phyloP scores from a whole-genome alignment of 345 rosid species.

The Pseudoturritis turrita region DNA sequence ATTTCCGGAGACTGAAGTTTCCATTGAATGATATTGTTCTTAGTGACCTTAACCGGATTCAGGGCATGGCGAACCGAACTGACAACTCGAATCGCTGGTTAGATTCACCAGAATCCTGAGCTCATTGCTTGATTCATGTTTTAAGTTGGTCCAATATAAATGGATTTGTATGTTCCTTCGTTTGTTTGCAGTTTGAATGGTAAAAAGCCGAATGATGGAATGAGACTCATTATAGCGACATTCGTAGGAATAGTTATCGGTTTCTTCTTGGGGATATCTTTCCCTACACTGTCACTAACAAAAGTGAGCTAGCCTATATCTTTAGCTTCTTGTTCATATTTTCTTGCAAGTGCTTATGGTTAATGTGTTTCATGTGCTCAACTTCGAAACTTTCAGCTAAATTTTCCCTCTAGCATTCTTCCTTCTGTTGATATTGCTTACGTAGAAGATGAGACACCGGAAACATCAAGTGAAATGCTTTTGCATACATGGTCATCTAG shows the following conservation, averaged over 20 bases:
- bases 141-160: neutral
- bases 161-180: neutral
- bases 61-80: slow-evolving; percentile 31
- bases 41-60: slow-evolving; percentile 13
- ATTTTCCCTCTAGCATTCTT: slow-evolving; percentile 52
- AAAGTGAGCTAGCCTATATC: slow-evolving; percentile 27
- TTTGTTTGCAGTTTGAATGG: slow-evolving; percentile 46
- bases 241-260: slow-evolving; percentile 71
- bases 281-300: slow-evolving; percentile 68
- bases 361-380: slow-evolving; percentile 2
- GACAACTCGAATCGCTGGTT: slow-evolving; percentile 29
- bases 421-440: slow-evolving; percentile 58
- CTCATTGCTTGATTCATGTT: neutral
- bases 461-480: slow-evolving; percentile 64
- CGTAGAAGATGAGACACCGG: slow-evolving; percentile 66
- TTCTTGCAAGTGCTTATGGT: slow-evolving; percentile 9
- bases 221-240: slow-evolving; percentile 63
- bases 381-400: slow-evolving; percentile 44
- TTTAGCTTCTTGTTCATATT: slow-evolving; percentile 1
- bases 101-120: neutral
- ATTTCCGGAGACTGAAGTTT: slow-evolving; percentile 1
- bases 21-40: slow-evolving; percentile 7
- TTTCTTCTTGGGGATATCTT: slow-evolving; percentile 75
- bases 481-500: slow-evolving; percentile 70
- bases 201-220: slow-evolving; percentile 59